Percentiles rank a stretch among this genome's conserved stretches.
These are phyloP conservation scores for Amylocystis lapponica DNA, from an alignment of 768 basidiomycete species.

Conservation along the genomic window DNA sequence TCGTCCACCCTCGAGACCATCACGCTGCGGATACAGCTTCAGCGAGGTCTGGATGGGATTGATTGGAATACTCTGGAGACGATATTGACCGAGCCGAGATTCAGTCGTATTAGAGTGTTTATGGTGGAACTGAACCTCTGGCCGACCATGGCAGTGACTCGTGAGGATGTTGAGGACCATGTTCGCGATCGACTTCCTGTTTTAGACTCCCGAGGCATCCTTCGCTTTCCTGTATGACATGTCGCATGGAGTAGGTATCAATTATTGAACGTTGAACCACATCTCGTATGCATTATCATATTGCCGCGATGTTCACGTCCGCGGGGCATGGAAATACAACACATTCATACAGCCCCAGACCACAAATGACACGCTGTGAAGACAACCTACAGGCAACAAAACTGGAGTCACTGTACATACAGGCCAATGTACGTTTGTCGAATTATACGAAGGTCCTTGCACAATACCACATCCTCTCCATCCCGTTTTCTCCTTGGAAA, in stretches of 20 bases:
- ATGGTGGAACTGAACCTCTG: constrained; percentile 15
- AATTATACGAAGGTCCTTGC: too few species aligned
- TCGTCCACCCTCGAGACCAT: constrained; percentile 10
- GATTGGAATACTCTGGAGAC: constrained; percentile 17
- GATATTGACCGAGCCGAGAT: constrained; percentile 4
- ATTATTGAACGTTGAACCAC: too few species aligned
- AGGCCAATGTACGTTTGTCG: too few species aligned
- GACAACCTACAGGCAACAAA: neutral
- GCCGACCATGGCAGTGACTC: constrained; percentile 11
- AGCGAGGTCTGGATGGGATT: constrained; percentile 17
- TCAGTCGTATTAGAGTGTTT: constrained; percentile 2
- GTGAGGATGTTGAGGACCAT: constrained; percentile 8
- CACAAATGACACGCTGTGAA: neutral
- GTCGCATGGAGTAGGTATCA: neutral
- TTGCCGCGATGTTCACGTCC: too few species aligned
- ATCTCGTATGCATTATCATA: too few species aligned
- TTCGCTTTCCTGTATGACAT: constrained; percentile 4
- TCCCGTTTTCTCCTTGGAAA: neutral
- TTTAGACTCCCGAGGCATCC: constrained; percentile 12
- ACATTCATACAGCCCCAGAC: neutral
- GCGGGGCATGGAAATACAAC: too few species aligned
- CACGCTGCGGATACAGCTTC: constrained; percentile 16
- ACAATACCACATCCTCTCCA: too few species aligned
- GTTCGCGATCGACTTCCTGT: constrained; percentile 11
- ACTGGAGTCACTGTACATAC: too few species aligned